Base-by-base conservation (phyloP, 129 eudicot genomes). In the Pseudognaphalium luteoalbum region DNA sequence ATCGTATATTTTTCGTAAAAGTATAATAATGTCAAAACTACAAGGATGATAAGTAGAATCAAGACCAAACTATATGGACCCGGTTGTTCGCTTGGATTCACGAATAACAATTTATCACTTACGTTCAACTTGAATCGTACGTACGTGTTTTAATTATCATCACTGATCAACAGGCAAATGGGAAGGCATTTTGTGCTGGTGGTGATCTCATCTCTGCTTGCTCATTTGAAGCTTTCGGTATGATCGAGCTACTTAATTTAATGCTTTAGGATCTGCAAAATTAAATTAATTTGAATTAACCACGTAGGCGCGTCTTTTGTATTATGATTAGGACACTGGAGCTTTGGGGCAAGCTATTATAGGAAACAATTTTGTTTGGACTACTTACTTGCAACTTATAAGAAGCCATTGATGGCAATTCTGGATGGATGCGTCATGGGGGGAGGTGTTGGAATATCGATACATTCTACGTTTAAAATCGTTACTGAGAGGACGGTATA, bases 401-500 rank as follows among this genome's bases (percentile, higher is more conserved):
- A 64, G 9, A 86, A 86, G 66, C 89, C 89, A 51, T 1, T 74
- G 28, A 81, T 87, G 68, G 81, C 78, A 0, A 69, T 87, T 51
- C 17, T 87, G 15, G 42, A 87, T 62, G 88, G 91, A 30, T 39
- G 74, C 0, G 91, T 87, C 42, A 84, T 87, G 88, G 91, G 91
- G 54, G 91, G 87, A 63, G 91, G 91, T 1, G 91, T 85, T 41
- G 88, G 91, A 34, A 68, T 84, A 51, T 82, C 88, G 3, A 87
- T 85, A 76, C 81, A 87, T 80, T 80, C 81, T 3, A 84, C 71
- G 20, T 87, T 80, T 64, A 81, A 83, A 52, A 74, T 87, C 10
- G 88, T 80, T 17, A 87, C 91, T 0, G 88, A 87, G 70, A 87
- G 84, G 15, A 76, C 91, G 41, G 88, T 50, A 41, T 39, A 9